Evolutionary conservation across 768 basidiomycete genomes (phyloP), one percentile per base, ranked within the genome.

Genomic region (Gloeostereum incarnatum): DNA sequence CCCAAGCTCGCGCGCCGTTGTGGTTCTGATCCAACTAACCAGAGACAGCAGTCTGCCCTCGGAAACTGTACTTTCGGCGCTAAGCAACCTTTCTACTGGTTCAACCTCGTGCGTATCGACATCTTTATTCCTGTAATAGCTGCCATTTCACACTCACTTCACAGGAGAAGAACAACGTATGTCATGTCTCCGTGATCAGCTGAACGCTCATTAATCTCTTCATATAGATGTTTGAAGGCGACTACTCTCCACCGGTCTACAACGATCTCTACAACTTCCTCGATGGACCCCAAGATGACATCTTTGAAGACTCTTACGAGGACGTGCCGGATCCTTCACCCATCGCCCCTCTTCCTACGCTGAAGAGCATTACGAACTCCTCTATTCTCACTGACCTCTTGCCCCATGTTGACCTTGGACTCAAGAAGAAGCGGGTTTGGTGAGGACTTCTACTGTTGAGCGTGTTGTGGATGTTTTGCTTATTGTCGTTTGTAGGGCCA

Each of bases 11-110:
- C 82, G n/a, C 68, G 75, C 14, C 71, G 81, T 22, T 86, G 83
- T 42, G 80, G 78, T 0, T 63, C 67, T 5, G 80, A 87, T 42
- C 63, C 68, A 0, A 49, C 50, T 0, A 70, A 71, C 47, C 50
- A 59, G 18, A 73, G 67, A 46, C 46, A 54, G 2, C 40, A 62
- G 16, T 59, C 67, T 1, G 57, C 59, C 11, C 72, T 70, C 2
- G 70, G 66, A 1, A 85, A 84, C 51, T 84, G 82, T 54, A 84
- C 81, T 1, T 80, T 73, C 43, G 81, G 82, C 21, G 73, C 81
- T 11, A 81, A 83, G 48, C 68, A 71, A 36, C 81, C 81, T 0
- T 64, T 81, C 39, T 83, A 82, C 51, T 84, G 81, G 81, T 71
- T 69, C 56, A 75, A 82, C 49, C 49, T 49, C 1, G 74, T 81